Conservation (phyloP, 2,329 filamentous ascomycete genomes). For the Aspergillus tamarii region DNA sequence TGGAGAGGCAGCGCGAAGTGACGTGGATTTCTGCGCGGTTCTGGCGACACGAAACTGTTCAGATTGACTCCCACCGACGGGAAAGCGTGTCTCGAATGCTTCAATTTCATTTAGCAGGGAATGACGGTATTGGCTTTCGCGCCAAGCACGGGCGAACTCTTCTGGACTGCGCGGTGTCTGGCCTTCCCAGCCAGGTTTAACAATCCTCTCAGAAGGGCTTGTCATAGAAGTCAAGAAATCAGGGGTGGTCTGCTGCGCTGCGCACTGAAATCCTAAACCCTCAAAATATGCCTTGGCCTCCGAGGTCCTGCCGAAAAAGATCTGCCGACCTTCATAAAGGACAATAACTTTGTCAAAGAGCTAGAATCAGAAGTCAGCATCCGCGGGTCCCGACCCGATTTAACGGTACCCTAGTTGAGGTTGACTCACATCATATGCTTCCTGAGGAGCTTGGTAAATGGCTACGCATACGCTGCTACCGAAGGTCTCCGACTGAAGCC, state of each 20-base stretch:
- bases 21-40: conserved; percentile 4
- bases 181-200: conserved; percentile 10
- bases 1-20: conserved; percentile 56
- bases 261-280: conserved; percentile 67
- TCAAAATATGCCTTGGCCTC: conserved; percentile 67
- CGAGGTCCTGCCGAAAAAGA: conserved; percentile 68
- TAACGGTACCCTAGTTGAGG: conserved; percentile 9
- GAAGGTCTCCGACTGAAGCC: background rate
- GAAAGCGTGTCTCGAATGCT: background rate
- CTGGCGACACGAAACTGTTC: conserved; percentile 60
- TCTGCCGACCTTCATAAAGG: conserved; percentile 71
- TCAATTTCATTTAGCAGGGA: conserved; percentile 12
- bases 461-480: background rate
- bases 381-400: too few relatives aligned
- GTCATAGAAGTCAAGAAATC: conserved; percentile 72
- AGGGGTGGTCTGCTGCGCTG: conserved; percentile 65
- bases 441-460: conserved; percentile 39
- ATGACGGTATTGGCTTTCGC: conserved; percentile 42
- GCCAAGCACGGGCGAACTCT: conserved; percentile 64
- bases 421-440: conserved; percentile 28
- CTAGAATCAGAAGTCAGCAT: conserved; percentile 3
- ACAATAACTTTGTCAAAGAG: conserved; percentile 48
- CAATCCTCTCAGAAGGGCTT: conserved; percentile 58
- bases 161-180: conserved; percentile 64
- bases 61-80: conserved; percentile 27